phyloP scores from a whole-genome alignment of 768 basidiomycete species.

The Gelatoporia subvermispora region DNA sequence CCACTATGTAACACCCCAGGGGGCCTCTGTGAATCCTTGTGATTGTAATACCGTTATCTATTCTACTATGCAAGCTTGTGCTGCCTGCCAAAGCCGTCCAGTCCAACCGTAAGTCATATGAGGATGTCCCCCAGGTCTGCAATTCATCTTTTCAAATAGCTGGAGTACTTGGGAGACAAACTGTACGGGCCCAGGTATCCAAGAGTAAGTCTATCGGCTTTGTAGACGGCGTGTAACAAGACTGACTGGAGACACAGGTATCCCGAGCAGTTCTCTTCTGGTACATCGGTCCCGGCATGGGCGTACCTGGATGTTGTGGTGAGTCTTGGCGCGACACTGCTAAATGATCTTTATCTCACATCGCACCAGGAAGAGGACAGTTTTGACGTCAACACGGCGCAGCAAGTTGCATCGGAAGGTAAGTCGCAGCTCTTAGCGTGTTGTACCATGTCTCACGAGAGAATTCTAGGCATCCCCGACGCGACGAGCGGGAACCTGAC shows the following conservation, averaged over 20 bases:
- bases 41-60: slow-evolving; percentile 56
- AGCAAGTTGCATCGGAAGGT: no score
- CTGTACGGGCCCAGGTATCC: slow-evolving; percentile 35
- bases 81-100: slow-evolving; percentile 44
- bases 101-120: slow-evolving; percentile 29
- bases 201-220: slow-evolving; percentile 9
- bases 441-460: no score
- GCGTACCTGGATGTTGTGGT: slow-evolving; percentile 54
- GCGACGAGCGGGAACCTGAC: no score
- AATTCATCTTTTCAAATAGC: slow-evolving; percentile 24
- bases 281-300: slow-evolving; percentile 54
- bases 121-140: not conserved
- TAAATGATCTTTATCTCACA: no score
- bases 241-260: slow-evolving; percentile 29
- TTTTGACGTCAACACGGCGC: no score
- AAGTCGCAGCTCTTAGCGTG: no score
- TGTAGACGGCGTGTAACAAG: no score
- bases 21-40: slow-evolving; percentile 33
- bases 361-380: no score
- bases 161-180: slow-evolving; percentile 50
- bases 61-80: slow-evolving; percentile 53
- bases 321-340: not conserved
- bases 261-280: slow-evolving; percentile 41
- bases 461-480: no score
- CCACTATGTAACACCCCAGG: slow-evolving; percentile 39